Evolutionary conservation across 2,329 filamentous ascomycete species (phyloP).

Genomic region (Trichophyton schoenleinii): DNA sequence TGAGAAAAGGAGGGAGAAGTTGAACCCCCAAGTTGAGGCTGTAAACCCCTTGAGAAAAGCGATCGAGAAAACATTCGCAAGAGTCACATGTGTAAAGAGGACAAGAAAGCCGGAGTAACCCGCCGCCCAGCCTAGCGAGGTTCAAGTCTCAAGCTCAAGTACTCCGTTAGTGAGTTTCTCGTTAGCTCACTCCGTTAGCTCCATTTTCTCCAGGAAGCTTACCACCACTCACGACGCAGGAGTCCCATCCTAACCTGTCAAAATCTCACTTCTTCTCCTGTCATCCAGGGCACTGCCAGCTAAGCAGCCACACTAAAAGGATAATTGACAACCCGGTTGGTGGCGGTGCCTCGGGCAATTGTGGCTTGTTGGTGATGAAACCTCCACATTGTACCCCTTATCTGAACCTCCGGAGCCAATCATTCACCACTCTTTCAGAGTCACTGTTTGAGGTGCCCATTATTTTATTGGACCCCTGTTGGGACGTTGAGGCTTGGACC

Average conservation of each 20-base stretch:
- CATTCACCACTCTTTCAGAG: not conserved
- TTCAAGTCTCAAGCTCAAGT: not conserved
- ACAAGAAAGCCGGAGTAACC: not conserved
- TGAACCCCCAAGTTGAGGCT: not conserved
- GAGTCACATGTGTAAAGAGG: not conserved
- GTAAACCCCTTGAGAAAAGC: not conserved
- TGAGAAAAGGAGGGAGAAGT: not conserved
- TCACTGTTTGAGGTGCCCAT: not conserved
- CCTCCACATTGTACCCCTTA: not conserved
- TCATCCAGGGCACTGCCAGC: not conserved
- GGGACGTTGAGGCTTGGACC: not conserved
- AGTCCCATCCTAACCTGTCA: not conserved
- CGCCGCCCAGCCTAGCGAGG: not conserved
- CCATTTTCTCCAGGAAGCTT: not conserved
- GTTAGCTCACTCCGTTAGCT: not conserved
- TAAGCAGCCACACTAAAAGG: not conserved
- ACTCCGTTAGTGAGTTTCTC: not conserved
- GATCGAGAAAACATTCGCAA: not conserved
- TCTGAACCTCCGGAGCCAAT: not conserved
- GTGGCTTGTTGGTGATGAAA: conserved; percentile 1
- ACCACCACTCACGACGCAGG: not conserved
- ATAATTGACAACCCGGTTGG: not conserved
- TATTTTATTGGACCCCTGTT: not conserved
- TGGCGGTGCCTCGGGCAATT: not conserved
- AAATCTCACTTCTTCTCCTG: not conserved